Conservation (phyloP, 2,329 filamentous ascomycete species). For the Ophiostoma fasciatum region DNA sequence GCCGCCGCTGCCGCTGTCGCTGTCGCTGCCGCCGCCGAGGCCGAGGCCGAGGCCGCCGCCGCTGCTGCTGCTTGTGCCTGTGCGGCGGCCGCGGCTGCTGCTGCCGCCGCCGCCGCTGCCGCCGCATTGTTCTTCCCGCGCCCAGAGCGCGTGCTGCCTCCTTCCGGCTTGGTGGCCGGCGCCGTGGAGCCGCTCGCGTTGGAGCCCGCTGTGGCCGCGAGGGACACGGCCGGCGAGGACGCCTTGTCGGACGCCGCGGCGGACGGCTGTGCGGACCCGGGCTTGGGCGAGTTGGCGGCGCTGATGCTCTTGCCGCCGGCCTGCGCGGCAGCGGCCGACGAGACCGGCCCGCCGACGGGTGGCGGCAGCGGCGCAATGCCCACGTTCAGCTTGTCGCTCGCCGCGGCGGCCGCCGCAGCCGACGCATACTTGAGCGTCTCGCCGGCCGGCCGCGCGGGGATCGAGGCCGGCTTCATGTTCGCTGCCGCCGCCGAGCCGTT, state of each 20-base stretch:
- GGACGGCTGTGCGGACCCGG: conserved; percentile 31
- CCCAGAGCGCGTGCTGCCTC: conserved; percentile 20
- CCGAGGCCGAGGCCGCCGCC: no score
- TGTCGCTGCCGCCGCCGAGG: conserved; percentile 25
- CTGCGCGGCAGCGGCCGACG: no score
- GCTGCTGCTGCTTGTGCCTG: conserved; percentile 1
- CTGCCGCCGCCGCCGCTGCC: conserved; percentile 11
- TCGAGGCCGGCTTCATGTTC: conserved; percentile 82
- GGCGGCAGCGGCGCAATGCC: conserved; percentile 89
- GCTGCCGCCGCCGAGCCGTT: conserved; percentile 31
- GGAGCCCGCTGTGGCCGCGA: conserved; percentile 16
- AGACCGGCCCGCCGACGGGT: no score
- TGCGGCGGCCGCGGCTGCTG: conserved; percentile 19
- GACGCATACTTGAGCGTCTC: conserved; percentile 95
- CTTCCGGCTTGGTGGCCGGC: no score
- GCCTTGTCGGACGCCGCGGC: conserved; percentile 18
- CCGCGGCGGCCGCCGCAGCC: conserved; percentile 82
- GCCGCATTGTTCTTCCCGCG: conserved; percentile 28
- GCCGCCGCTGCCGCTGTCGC: neutral
- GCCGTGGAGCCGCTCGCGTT: no score
- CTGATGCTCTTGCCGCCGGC: conserved; percentile 45
- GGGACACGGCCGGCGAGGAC: conserved; percentile 17
- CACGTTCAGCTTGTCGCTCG: conserved; percentile 73
- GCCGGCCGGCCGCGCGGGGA: conserved; percentile 70
- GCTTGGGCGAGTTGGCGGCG: conserved; percentile 39